Base-by-base conservation (phyloP, 169 alveolate species). In the Plasmodium berghei region DNA sequence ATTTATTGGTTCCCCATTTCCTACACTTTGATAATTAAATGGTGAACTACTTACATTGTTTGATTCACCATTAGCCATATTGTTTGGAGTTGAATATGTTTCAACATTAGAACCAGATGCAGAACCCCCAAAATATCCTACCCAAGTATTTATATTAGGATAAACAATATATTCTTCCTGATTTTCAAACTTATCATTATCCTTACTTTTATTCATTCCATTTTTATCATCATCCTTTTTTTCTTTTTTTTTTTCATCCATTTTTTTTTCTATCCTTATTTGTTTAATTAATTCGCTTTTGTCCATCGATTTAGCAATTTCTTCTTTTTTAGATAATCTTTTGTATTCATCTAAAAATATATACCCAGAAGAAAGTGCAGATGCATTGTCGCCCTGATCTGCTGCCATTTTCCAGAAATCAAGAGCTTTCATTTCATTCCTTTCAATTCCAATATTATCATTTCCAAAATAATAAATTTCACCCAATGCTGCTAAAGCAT, bases 401-500 rank as follows among this genome's bases (percentile, higher is more conserved):
- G 97, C 97, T 5, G 97, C 96, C 73, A 73, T 91, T 18, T 93
- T 90, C 97, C 97, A 95, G 52, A 89, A 91, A 55, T 93, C 93
- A 49, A 94, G 90, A 14, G 97, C 97, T 58, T 95, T 92, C 14
- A 87, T 75, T 49, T 92, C 93, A 87, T 95, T 95, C 18, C 96
- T 89, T 63, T 90, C 93, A 18, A 92, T 70, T 0, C 95, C 95
- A 70, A 86, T 86, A 72, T 46, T 69, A 14, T 94, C 97, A 80
- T 95, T 96, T 9, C 97, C 97, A 49, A 89, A 80, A 72, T 86
- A 95, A 58, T 95, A 93, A 64, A 95, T 91, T 67, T 95, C 97
- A 4, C 97, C 97, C 85, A 95, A 61, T 9, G 95, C 95, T n/a
- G 97, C 92, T 63, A 75, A 45, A 14, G 92, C 92, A 72, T 87